Conservation (phyloP, 2,329 filamentous ascomycete species). For the Cytospora piceae region DNA sequence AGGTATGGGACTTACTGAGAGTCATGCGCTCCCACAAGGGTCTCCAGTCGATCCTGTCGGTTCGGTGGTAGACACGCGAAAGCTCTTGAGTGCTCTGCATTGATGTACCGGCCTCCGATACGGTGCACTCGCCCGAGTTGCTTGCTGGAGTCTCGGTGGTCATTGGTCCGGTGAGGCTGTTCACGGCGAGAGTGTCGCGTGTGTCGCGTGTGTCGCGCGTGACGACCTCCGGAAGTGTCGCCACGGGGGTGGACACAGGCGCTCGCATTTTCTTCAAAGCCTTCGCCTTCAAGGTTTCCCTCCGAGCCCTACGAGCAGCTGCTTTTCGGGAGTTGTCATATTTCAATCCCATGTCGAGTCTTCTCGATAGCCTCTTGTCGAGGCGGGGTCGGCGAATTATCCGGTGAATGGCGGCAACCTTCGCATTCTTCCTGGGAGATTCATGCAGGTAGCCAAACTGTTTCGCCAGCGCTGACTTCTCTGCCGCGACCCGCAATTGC, state of each 20-base stretch:
- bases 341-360: neutral
- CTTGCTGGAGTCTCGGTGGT: neutral
- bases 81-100: neutral
- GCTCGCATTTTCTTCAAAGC: neutral
- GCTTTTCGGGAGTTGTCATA: neutral
- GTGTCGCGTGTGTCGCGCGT: too few relatives aligned
- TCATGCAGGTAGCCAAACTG: neutral
- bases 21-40: conserved; percentile 7
- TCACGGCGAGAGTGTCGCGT: too few relatives aligned
- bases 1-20: conserved; percentile 13
- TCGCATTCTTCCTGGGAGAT: neutral
- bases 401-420: neutral
- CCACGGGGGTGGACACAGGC: neutral
- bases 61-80: conserved; percentile 15
- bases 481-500: neutral
- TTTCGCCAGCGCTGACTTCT: neutral
- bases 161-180: neutral
- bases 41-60: conserved; percentile 1
- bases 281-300: neutral
- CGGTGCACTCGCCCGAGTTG: neutral
- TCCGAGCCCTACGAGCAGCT: neutral
- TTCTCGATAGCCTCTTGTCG: neutral
- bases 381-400: neutral
- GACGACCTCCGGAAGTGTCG: neutral
- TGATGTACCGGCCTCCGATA: neutral